Conservation (phyloP, 1,284 basidiomycete genomes). For the Macrocystidia cucumis region DNA sequence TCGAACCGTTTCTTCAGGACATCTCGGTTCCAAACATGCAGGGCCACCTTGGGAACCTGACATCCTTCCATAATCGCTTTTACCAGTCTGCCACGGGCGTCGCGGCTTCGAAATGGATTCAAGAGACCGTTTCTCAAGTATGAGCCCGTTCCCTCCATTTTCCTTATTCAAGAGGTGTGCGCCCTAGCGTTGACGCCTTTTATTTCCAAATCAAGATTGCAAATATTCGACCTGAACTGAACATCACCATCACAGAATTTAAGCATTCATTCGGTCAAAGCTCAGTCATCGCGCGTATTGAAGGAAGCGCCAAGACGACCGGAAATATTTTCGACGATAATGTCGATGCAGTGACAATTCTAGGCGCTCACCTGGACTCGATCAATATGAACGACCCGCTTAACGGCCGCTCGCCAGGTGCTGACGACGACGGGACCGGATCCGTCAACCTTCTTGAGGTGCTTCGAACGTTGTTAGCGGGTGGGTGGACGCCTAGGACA, state of each 20-base stretch:
- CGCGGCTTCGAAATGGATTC: conserved; percentile 30
- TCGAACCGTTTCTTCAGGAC: conserved; percentile 29
- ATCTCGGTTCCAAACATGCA: conserved; percentile 35
- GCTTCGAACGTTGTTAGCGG: conserved; percentile 44
- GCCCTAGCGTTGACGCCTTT: background rate
- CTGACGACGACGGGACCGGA: conserved; percentile 68
- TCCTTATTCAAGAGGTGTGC: background rate
- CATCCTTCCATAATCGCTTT: conserved; percentile 39
- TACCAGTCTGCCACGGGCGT: conserved; percentile 33
- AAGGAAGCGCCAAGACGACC: conserved; percentile 19
- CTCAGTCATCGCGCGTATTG: conserved; percentile 53
- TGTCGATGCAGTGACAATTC: conserved; percentile 47
- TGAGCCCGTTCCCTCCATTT: conserved; percentile 11
- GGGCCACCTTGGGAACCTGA: conserved; percentile 26
- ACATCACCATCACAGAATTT: conserved; percentile 46
- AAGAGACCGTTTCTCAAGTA: conserved; percentile 23
- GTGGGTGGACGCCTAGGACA: conserved; percentile 41
- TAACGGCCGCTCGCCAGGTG: conserved; percentile 49
- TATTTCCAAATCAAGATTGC: conserved; percentile 23
- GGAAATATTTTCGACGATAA: too few species aligned
- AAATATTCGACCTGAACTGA: conserved; percentile 26
- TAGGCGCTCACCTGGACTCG: conserved; percentile 62
- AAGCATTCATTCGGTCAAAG: conserved; percentile 60
- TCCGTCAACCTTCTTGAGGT: conserved; percentile 61
- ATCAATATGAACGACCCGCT: conserved; percentile 39